Evolutionary conservation across 1,284 basidiomycete species (phyloP).

Genomic region (Microbotryum saponariae): DNA sequence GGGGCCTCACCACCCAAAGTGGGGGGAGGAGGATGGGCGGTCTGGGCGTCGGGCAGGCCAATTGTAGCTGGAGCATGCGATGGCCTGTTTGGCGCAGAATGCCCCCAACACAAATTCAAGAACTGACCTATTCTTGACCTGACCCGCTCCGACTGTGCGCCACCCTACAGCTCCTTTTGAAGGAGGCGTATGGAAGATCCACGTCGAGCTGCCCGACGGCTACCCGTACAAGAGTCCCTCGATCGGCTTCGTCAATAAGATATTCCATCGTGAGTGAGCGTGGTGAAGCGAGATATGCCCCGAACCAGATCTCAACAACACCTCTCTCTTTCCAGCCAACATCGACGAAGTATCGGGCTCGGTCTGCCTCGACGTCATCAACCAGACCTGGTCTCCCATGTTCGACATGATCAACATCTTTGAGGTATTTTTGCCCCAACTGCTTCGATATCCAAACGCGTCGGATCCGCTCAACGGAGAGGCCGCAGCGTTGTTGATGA

Average conservation of each 20-base stretch:
- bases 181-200: slow-evolving; percentile 96
- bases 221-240: slow-evolving; percentile 99
- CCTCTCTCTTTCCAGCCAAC: slow-evolving; percentile 25
- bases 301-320: no score
- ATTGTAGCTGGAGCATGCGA: background rate
- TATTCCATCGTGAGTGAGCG: slow-evolving; percentile 68
- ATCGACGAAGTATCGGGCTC: slow-evolving; percentile 47
- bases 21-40: background rate
- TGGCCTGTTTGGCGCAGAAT: background rate
- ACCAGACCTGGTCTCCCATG: slow-evolving; percentile 99
- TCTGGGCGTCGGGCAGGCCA: background rate
- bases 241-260: slow-evolving; percentile 99
- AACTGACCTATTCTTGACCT: background rate
- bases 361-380: slow-evolving; percentile 92
- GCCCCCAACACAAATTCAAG: no score
- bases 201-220: slow-evolving; percentile 97
- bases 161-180: slow-evolving; percentile 72
- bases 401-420: slow-evolving; percentile 99
- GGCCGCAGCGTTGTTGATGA: slow-evolving; percentile 91
- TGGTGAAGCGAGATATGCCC: background rate
- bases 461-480: slow-evolving; percentile 97
- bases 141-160: background rate
- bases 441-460: slow-evolving; percentile 94
- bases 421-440: slow-evolving; percentile 93
- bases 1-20: background rate